Base-by-base conservation (phyloP, 257 asterid species). In the Capsicum pubescens region DNA sequence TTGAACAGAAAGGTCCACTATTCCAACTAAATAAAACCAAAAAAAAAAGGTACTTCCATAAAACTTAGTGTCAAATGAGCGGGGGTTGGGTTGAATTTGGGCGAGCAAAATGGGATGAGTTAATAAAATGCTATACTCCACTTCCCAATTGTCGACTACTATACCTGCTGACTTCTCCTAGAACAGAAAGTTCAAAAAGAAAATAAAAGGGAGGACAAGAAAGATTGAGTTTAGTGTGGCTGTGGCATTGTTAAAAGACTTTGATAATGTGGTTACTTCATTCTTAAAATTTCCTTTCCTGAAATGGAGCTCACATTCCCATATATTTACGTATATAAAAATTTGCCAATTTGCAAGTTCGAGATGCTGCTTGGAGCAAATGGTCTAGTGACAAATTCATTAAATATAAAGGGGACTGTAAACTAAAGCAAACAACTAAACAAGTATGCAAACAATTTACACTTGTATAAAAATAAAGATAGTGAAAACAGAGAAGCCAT, bases 401-500 rank as follows among this genome's bases (percentile, higher is more conserved):
- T 32, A 76, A 26, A 76, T 76, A 76, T 21, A 26, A 74, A 50
- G 46, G 81, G 81, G 46, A 42, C n/a, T 77, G 48, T 19, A 77
- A 77, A 50, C 68, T 63, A 46, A 52, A 84, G 11, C 0, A 63
- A 78, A 79, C 42, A 72, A 61, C 35, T 59, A 36, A 67, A 48
- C 26, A 58, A 46, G 58, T 32, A 79, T 3, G 85, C 54, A 12
- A 35, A 55, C 39, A 82, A n/a, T 52, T 81, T n/a, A 68, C 26
- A 82, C 3, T 68, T 55, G 72, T 26, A 32, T 68, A 82, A 26
- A 82, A 16, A 54, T 14, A 39, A 82, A 82, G 42, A 15, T 16
- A 26, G 55, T 66, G 84, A 82, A 66, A 77, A 21, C 19, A 8
- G 32, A 77, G 80, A 82, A 74, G 80, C 70, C 69, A 55, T 52